phyloP scores from a whole-genome alignment of 768 basidiomycete species.

The Coprinellus micaceus region DNA sequence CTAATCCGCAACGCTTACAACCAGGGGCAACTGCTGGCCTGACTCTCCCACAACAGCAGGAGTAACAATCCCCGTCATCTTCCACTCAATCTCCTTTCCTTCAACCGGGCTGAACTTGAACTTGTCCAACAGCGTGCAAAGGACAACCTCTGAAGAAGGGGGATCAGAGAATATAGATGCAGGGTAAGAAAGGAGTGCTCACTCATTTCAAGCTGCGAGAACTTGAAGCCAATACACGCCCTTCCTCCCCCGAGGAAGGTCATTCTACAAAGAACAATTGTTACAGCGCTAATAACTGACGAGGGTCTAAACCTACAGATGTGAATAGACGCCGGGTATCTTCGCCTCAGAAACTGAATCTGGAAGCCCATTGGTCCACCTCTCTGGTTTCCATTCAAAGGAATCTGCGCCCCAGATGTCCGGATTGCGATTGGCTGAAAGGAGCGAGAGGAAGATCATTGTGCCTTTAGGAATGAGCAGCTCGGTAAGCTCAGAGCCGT shows the following conservation, averaged over 20 bases:
- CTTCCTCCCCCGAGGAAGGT: conserved; percentile 19
- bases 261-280: conserved; percentile 14
- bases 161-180: background rate
- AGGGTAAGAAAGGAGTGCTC: conserved; percentile 11
- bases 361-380: conserved; percentile 36
- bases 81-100: conserved; percentile 13
- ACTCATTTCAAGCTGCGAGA: conserved; percentile 54
- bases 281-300: conserved; percentile 16
- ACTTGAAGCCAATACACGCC: conserved; percentile 42
- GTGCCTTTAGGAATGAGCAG: conserved; percentile 37
- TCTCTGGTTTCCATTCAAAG: conserved; percentile 46
- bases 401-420: conserved; percentile 31
- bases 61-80: conserved; percentile 21
- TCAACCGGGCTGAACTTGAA: background rate
- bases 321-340: conserved; percentile 43
- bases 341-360: conserved; percentile 28
- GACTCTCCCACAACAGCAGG: conserved; percentile 14
- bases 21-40: conserved; percentile 16
- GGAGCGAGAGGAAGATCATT: conserved; percentile 6
- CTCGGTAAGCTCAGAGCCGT: conserved; percentile 23
- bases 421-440: conserved; percentile 7
- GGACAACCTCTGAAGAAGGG: background rate
- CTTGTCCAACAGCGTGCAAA: background rate
- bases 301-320: conserved; percentile 24
- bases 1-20: conserved; percentile 10